Base-by-base conservation (phyloP, 768 basidiomycete genomes). In the Phlebiopsis gigantea region DNA sequence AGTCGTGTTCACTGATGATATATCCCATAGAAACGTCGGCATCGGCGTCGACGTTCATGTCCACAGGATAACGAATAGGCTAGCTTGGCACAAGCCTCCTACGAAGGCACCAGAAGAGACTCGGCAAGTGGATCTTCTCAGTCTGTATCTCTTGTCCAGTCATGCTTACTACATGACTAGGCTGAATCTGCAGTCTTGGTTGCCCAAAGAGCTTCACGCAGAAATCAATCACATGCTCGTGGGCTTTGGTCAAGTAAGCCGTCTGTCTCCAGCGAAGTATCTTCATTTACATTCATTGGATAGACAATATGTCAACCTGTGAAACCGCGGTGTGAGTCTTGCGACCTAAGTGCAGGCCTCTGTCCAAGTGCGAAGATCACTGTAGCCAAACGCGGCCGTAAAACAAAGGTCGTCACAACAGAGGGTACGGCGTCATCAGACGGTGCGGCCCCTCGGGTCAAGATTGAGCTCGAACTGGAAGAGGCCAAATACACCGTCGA, bases 1-100 rank as follows among this genome's bases (percentile, higher is more conserved):
- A 24, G 7, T 17, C 45, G 41, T 45, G 15, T 51, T 6, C 15
- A 19, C 17, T 7, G 28, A 22, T 22, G 25, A 17, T 14, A 34
- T 47, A 43, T 41, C 52, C 45, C 25, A 8, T 65, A 93, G 90
- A 46, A 92, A 93, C 63, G 76, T 80, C 24, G 96, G 96, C 1
- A 96, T 98, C 30, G 96, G 95, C 0, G 96, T 98, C 0, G 96
- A 99, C 63, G 89, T 93, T 0, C 96, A 99, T 68, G 94, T 98
- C 6, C 94, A 98, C 63, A 77, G 96, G 5, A 98, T 99, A 53
- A 94, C 94, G 25, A 95, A 98, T 63, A 77, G 93, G 15, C 71
- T 99, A 1, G 85, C 90, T 41, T 99, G 96, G 96, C 96, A 98
- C 70, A 81, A 83, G 58, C 83, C 80, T 2, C 83, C 83, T 5